Conservation (phyloP, 129 eudicot genomes). For the Flaveria sonorensis region DNA sequence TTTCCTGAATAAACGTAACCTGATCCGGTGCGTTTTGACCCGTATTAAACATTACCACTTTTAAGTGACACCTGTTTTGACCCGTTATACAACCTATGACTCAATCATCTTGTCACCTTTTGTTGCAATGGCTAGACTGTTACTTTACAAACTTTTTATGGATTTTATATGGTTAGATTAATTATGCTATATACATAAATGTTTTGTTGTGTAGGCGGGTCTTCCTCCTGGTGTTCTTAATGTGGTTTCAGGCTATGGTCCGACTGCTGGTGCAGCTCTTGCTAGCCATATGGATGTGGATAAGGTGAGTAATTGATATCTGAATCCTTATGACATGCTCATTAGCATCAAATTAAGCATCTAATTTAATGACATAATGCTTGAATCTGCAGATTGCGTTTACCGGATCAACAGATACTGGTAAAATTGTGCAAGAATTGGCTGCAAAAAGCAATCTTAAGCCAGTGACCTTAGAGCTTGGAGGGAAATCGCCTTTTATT, state of each 20-base stretch:
- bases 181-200: background rate
- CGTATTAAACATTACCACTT: background rate
- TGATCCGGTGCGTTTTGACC: background rate
- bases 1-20: background rate
- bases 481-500: conserved; percentile 92
- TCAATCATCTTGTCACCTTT: background rate
- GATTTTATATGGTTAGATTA: background rate
- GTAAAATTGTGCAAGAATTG: conserved; percentile 53
- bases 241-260: conserved; percentile 59
- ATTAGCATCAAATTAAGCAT: background rate
- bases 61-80: background rate
- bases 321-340: background rate
- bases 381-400: conserved; percentile 54
- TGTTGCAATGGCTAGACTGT: background rate
- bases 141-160: background rate
- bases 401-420: conserved; percentile 63
- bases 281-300: conserved; percentile 69
- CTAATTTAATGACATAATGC: background rate
- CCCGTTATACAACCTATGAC: background rate
- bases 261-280: conserved; percentile 72
- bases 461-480: conserved; percentile 64
- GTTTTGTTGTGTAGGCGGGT: conserved; percentile 52
- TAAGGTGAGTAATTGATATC: conserved; percentile 40
- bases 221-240: conserved; percentile 69
- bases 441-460: conserved; percentile 70